These are phyloP conservation scores for Pholiota adiposa DNA, from an alignment of 1,284 basidiomycete genomes.

Conservation along the genomic window DNA sequence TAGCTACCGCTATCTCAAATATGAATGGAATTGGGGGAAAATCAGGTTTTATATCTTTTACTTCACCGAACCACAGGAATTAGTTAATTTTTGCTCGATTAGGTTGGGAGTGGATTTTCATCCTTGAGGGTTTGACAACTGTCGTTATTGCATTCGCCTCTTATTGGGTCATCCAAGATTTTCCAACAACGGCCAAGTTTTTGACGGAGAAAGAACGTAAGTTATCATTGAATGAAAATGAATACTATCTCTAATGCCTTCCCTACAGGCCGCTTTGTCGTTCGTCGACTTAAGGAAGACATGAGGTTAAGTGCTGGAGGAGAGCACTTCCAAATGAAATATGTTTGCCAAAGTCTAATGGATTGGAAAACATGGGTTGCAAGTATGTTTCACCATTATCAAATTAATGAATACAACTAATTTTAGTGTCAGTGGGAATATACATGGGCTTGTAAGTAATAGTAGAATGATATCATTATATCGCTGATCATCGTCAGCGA, in stretches of 20 bases:
- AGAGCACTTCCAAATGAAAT: constrained; percentile 61
- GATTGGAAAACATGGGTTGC: constrained; percentile 80
- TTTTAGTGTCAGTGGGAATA: constrained; percentile 48
- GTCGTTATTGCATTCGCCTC: constrained; percentile 50
- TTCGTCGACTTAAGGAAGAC: constrained; percentile 68
- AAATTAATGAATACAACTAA: neutral
- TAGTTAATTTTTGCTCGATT: constrained; percentile 16
- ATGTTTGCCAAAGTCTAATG: constrained; percentile 60
- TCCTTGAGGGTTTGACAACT: constrained; percentile 76
- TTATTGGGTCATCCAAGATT: constrained; percentile 80
- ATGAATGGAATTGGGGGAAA: constrained; percentile 71
- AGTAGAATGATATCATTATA: neutral
- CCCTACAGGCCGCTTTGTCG: constrained; percentile 60
- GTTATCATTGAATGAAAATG: neutral
- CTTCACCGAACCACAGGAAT: constrained; percentile 20
- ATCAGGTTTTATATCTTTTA: constrained; percentile 36
- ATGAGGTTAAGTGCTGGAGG: constrained; percentile 73
- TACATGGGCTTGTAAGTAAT: constrained; percentile 54
- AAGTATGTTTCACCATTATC: constrained; percentile 42
- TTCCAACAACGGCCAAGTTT: constrained; percentile 79
- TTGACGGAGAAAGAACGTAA: constrained; percentile 68
- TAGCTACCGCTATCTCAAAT: constrained; percentile 69
- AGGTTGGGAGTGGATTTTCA: constrained; percentile 73
- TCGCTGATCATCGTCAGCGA: constrained; percentile 41
- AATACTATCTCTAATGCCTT: constrained; percentile 27